phyloP scores from a whole-genome alignment of 2,329 filamentous ascomycete genomes.

The Beauveria bassiana region DNA sequence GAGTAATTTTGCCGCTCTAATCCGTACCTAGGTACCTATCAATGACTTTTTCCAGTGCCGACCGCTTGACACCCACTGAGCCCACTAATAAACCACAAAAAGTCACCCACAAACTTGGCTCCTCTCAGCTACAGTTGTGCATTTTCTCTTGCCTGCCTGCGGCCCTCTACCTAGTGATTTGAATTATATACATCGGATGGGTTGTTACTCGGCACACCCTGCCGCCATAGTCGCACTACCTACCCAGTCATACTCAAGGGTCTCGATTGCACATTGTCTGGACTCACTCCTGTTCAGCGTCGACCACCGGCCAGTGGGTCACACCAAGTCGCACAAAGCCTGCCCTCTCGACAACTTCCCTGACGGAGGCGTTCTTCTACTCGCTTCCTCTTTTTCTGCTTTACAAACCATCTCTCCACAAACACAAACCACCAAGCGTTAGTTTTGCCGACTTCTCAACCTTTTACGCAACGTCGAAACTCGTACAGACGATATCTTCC shows the following conservation, averaged over 20 bases:
- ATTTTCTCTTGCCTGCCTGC: no score
- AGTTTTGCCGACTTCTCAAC: no score
- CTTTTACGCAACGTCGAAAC: neutral
- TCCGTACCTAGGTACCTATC: no score
- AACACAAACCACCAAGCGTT: neutral
- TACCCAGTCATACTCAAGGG: neutral
- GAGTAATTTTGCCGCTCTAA: no score
- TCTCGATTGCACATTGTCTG: neutral
- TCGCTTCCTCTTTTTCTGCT: neutral
- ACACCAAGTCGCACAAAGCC: neutral
- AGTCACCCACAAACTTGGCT: neutral
- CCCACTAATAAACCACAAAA: neutral
- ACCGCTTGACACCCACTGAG: neutral
- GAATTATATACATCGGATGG: no score
- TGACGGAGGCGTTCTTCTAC: neutral
- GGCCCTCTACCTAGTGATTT: no score
- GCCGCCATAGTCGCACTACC: neutral
- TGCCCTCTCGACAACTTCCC: neutral
- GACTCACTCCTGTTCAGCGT: neutral
- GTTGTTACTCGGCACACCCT: neutral
- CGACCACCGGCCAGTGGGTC: neutral
- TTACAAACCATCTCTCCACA: neutral
- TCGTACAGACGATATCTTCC: neutral
- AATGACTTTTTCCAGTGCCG: no score
- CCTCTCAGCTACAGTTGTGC: neutral